Evolutionary conservation across 2,329 filamentous ascomycete species (phyloP), one percentile per base, ranked within the genome.

Genomic region (Hypoxylon sp.): DNA sequence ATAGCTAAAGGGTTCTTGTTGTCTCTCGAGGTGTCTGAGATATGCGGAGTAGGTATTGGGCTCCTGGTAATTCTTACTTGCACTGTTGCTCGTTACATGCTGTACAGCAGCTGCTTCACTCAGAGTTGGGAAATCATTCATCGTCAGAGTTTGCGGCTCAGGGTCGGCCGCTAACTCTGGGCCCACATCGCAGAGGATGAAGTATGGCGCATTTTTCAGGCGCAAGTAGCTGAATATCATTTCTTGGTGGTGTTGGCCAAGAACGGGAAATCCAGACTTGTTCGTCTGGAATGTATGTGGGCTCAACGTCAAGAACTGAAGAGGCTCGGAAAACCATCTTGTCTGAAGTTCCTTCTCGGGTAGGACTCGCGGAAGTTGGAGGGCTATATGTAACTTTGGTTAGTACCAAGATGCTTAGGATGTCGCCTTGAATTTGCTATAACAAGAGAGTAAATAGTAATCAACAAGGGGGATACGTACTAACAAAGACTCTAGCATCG

Each of bases 21-120:
- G 89, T 36, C 84, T 81, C 69, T 97, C 91, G 1, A 99, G 75
- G 71, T 94, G 88, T 58, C 88, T 83, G 51, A 99, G 77, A 67
- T 99, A 99, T 3, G 84, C 85, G 19, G 96, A 76, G 67, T 96
- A 74, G 16, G 70, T 64, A 40, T 75, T 75, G 5, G 55, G 52
- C 1, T 52, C 51, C 36, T 38, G 62, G 31, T 62, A 52, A 62
- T 79, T 71, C 58, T 75, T 68, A 60, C 80, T 78, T 61, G 78
- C 71, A 13, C 80, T 78, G 61, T 79, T 71, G 13, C 68, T 73
- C 9, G 67, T 40, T 2, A 68, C 63, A 5, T 67, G 54, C 30
- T 67, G 72, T n/a, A n/a, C n/a, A 11, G 81, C 75, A 5, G 88
- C 56, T 5, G 63, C 84, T 67, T 94, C 88, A 3, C 84, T 79